A percentile compares a stretch with the other conserved stretches of the same genome.
These are phyloP conservation scores for Globisporangium middletonii DNA, from an alignment of 352 stramenopile species.

Conservation along the genomic window DNA sequence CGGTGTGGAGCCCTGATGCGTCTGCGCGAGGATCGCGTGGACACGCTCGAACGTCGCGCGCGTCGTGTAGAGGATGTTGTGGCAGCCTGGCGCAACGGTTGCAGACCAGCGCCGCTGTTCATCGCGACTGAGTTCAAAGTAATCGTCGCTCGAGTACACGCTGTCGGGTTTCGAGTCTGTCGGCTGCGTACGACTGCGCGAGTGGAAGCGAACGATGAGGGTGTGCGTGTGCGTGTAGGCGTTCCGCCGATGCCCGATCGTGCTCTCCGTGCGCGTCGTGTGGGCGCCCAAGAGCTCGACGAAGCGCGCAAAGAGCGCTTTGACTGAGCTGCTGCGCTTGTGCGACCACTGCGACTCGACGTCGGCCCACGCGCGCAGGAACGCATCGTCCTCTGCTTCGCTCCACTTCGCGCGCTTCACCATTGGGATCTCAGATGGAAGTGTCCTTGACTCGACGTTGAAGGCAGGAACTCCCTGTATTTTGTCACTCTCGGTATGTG, in stretches of 20 bases:
- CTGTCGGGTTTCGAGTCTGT: no score
- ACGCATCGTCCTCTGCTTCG: constrained; percentile 3
- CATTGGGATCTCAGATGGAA: no score
- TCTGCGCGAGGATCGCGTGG: no score
- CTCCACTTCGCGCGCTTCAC: not conserved
- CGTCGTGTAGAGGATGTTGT: not conserved
- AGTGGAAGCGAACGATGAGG: not conserved
- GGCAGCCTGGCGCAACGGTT: not conserved
- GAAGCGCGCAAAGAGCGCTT: no score
- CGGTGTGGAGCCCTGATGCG: no score
- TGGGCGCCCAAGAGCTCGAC: no score
- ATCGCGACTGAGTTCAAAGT: not conserved
- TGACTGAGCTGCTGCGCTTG: not conserved
- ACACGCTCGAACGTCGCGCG: not conserved
- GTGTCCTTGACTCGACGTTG: no score
- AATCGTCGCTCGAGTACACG: constrained; percentile 2
- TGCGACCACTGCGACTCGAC: not conserved
- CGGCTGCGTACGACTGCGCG: not conserved
- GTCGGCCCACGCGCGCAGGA: constrained; percentile 6
- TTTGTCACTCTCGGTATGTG: no score
- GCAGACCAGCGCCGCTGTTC: not conserved
- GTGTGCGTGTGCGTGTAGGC: not conserved
- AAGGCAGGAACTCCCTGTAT: no score
- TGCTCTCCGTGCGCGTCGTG: not conserved
- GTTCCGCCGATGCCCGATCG: not conserved